Evolutionary conservation across 1,139 yeast species (phyloP).

Genomic region (Diutina neorugosa): DNA sequence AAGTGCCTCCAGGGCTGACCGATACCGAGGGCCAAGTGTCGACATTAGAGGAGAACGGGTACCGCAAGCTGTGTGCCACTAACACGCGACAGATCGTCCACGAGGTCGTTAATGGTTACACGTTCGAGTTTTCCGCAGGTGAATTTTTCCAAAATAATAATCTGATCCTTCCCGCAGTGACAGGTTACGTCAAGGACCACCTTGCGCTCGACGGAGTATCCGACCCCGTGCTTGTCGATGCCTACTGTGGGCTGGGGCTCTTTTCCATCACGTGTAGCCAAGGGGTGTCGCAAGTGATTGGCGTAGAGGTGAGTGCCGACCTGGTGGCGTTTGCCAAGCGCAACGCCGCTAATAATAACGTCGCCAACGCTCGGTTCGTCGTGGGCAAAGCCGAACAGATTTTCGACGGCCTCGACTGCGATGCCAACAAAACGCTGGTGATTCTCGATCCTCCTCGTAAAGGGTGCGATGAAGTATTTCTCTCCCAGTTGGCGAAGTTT

Average conservation of each 20-base stretch:
- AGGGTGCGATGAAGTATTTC: conserved; percentile 84
- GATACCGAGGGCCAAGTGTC: conserved; percentile 13
- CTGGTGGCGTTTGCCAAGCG: conserved; percentile 77
- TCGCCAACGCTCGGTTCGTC: conserved; percentile 69
- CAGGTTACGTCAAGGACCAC: conserved; percentile 67
- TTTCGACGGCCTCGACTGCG: conserved; percentile 63
- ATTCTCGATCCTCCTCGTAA: conserved; percentile 95
- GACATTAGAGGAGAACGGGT: conserved; percentile 14
- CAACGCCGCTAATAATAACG: conserved; percentile 66
- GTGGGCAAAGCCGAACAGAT: conserved; percentile 90
- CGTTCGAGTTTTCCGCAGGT: conserved; percentile 83
- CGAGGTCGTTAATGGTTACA: conserved; percentile 62
- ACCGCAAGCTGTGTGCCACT: conserved; percentile 46
- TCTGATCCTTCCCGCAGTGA: conserved; percentile 74
- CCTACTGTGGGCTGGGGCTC: conserved; percentile 94
- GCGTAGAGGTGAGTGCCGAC: conserved; percentile 91
- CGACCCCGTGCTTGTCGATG: conserved; percentile 63
- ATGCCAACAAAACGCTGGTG: conserved; percentile 68
- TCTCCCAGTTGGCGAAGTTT: conserved; percentile 74
- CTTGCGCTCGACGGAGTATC: conserved; percentile 28
- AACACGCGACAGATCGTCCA: conserved; percentile 68
- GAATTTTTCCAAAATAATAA: conserved; percentile 95
- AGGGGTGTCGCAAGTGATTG: conserved; percentile 72
- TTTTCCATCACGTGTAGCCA: conserved; percentile 79
- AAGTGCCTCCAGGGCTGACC: conserved; percentile 27